Percentiles rank a stretch among this genome's conserved stretches.
phyloP scores from a whole-genome alignment of 768 basidiomycete genomes.

The Panaeolus papilionaceus region DNA sequence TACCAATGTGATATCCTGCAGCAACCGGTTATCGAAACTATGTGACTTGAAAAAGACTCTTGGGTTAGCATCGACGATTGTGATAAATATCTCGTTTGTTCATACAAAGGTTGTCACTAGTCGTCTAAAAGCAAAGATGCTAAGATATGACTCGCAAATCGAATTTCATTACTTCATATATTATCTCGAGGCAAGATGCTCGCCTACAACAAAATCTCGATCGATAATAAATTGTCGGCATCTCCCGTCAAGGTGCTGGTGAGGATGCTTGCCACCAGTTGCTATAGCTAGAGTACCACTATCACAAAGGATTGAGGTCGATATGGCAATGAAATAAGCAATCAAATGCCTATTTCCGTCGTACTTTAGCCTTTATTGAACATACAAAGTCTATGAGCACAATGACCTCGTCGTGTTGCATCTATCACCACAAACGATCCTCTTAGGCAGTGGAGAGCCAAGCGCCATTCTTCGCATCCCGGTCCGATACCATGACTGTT shows the following conservation, averaged over 20 bases:
- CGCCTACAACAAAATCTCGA: background rate
- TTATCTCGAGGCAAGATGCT: slow-evolving; percentile 11
- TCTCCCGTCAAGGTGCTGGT: background rate
- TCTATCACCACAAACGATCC: background rate
- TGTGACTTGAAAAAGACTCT: too few species aligned
- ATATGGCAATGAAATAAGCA: background rate
- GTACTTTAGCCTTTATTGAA: slow-evolving; percentile 1
- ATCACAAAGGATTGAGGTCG: background rate
- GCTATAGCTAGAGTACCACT: slow-evolving; percentile 3
- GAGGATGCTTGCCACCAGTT: slow-evolving; percentile 11
- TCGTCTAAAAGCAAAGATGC: background rate
- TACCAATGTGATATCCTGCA: background rate
- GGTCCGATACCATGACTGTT: slow-evolving; percentile 1
- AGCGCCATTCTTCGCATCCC: slow-evolving; percentile 1
- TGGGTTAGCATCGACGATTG: too few species aligned
- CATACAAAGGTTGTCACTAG: background rate
- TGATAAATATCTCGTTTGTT: background rate
- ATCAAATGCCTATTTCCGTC: background rate
- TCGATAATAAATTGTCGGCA: slow-evolving; percentile 10
- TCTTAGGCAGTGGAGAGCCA: slow-evolving; percentile 2
- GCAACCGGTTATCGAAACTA: too few species aligned
- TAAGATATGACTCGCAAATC: background rate
- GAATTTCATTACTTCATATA: background rate
- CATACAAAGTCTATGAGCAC: background rate
- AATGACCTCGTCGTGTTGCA: background rate